Evolutionary conservation across 441 rosid genomes (phyloP).

Genomic region (Arabidopsis hybrid): DNA sequence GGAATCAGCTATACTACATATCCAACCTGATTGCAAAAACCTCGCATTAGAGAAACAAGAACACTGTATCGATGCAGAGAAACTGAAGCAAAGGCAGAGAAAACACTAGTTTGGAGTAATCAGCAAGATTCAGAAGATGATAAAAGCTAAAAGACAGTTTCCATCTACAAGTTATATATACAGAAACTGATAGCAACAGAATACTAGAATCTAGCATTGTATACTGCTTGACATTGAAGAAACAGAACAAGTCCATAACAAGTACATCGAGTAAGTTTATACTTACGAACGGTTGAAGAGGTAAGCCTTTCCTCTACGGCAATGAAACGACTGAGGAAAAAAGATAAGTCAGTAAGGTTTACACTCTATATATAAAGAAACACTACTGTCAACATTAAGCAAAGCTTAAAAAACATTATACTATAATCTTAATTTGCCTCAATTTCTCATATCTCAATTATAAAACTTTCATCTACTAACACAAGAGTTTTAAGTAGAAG

Average conservation of each 20-base stretch:
- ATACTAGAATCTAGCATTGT: conserved; percentile 8
- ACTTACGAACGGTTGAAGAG: conserved; percentile 87
- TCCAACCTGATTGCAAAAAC: conserved; percentile 11
- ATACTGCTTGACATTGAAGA: background rate
- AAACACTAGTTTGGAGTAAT: no score
- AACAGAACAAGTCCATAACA: conserved; percentile 16
- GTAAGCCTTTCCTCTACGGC: conserved; percentile 89
- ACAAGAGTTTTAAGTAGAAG: conserved; percentile 15
- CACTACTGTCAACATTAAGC: background rate
- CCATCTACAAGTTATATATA: background rate
- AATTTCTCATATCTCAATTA: conserved; percentile 6
- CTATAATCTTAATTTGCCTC: background rate
- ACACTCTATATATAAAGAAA: no score
- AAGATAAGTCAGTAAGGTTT: no score
- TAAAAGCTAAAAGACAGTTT: no score
- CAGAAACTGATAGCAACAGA: background rate
- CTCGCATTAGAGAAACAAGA: no score
- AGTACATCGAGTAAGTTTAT: conserved; percentile 6
- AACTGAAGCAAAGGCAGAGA: no score
- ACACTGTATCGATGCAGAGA: no score
- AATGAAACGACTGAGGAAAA: conserved; percentile 63
- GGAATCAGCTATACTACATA: conserved; percentile 14
- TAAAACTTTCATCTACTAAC: conserved; percentile 1
- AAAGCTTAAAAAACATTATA: conserved; percentile 10
- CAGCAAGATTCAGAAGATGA: no score